Evolutionary conservation across 2,329 filamentous ascomycete species (phyloP), one percentile per base, ranked within the genome.

Genomic region (Phoma sp.): DNA sequence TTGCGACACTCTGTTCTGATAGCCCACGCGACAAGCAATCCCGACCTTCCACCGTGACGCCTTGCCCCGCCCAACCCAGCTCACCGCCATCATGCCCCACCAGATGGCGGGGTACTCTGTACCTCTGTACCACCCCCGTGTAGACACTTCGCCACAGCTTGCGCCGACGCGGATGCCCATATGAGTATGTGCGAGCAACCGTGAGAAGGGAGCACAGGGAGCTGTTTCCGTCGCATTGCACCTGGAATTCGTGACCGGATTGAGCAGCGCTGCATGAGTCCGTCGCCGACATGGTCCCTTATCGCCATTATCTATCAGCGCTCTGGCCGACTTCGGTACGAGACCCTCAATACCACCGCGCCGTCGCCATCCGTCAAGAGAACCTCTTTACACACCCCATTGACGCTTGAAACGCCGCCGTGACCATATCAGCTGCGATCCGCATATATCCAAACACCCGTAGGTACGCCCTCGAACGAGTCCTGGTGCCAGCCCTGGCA

Each of bases 301-400:
- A 72, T 73, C 69, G 61, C 18, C 27, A 32, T 37, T 54, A 54
- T 45, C 54, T 66, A 65, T 68, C 68, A 22, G 24, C 39, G 52
- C 24, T 18, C 2, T 35, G 32, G 66, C 70, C 70, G 70, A 73
- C 58, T 63, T 69, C 69, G 48, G 23, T 38, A 9, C 30, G 67
- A 68, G 58, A 61, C 52, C 49, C 55, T 56, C 54, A 55, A 33
- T 46, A 33, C 10, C 45, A 55, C 46, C 52, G 32, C 27, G 23
- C 37, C 52, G 24, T 47, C 52, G 24, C 52, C 52, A 50, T 23
- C 52, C 52, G 48, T 24, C 11, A 29, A 29, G 18, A 29, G 27
- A 7, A 14, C 44, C 59, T 59, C 44, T 56, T 67, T 61, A 60
- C 60, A 27, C 38, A 43, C 40, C 32, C 55, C 9, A 32, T 42